Evolutionary conservation across 371 early-diverging fungal genomes (phyloP).

Genomic region (Syncephalis fuscata): DNA sequence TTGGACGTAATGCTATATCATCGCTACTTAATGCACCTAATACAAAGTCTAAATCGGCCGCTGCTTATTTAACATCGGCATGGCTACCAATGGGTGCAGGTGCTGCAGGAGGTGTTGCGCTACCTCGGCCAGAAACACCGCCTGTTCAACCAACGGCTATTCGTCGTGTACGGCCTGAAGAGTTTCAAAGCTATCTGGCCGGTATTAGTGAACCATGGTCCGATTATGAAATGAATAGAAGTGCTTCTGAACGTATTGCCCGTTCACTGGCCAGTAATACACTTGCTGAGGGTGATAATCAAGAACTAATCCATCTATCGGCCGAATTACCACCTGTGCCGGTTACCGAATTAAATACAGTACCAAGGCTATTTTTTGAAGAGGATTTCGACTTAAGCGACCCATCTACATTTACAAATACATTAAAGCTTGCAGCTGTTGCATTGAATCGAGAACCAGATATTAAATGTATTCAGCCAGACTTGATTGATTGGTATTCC

Average conservation of each 20-base stretch:
- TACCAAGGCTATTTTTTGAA: constrained; percentile 76
- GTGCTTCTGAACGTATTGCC: constrained; percentile 18
- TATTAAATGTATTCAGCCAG: constrained; percentile 36
- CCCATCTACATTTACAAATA: constrained; percentile 74
- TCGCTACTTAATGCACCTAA: no score
- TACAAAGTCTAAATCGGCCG: no score
- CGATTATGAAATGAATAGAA: constrained; percentile 41
- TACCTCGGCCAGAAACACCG: constrained; percentile 28
- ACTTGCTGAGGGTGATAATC: constrained; percentile 6
- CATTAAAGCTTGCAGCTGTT: constrained; percentile 42
- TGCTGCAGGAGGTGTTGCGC: constrained; percentile 1
- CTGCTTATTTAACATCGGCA: no score
- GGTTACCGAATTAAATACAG: constrained; percentile 36
- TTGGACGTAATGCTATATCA: no score
- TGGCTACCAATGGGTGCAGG: no score
- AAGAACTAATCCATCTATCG: constrained; percentile 15
- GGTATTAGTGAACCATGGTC: constrained; percentile 18
- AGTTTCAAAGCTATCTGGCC: constrained; percentile 47
- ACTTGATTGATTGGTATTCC: constrained; percentile 76
- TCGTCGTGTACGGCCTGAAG: constrained; percentile 32
- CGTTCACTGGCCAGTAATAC: constrained; percentile 12
- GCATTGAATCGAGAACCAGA: constrained; percentile 23
- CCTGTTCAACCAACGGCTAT: constrained; percentile 45
- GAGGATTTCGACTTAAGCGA: constrained; percentile 68
- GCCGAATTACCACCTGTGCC: constrained; percentile 26